Base-by-base conservation (phyloP, 305 asterid genomes). In the Solanum hybrid region DNA sequence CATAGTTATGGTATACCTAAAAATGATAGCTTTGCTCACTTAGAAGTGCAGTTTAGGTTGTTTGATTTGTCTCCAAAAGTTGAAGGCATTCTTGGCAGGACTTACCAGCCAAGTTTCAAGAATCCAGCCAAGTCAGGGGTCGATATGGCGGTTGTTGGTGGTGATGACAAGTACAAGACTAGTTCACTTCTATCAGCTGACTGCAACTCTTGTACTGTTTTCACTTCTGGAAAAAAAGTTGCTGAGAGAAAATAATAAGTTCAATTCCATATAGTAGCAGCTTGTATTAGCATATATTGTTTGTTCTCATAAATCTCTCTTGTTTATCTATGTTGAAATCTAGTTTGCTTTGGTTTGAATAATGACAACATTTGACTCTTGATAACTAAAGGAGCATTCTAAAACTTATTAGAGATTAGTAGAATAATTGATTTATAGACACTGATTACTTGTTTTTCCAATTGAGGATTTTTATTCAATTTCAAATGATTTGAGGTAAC, bases 121-220 rank as follows among this genome's bases (percentile, higher is more conserved):
- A 89, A 89, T 77, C 89, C 91, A 32, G 91, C 89, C 27, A 89
- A 89, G 81, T 42, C 87, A 19, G 91, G 91, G 6, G 91, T 89
- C 3, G 75, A 87, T n/a, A 89, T 89, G 91, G 72, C 89, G 13
- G 64, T 89, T 76, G 73, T 89, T 36, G 91, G 89, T 19, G 91
- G 89, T 22, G 91, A 89, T 34, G 89, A 89, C 17, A 89, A 89
- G 87, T 89, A 86, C 34, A 75, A 37, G 29, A 86, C 91, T 60
- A 86, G 89, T 60, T 86, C 89, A 86, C 89, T 89, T 89, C 79
- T 66, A 27, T 26, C 75, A 10, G 82, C 87, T 17, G 91, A 89
- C 22, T 89, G 91, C 51, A 77, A 75, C 15, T 89, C 86, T 14
- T 89, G 91, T 77, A 34, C 45, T 78, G 60, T 89, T 32, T 89